Percentiles rank a stretch among this genome's conserved stretches.
These are phyloP conservation scores for Chlamydomonas sp. DNA, from an alignment of 139 green algal species.

Conservation along the genomic window DNA sequence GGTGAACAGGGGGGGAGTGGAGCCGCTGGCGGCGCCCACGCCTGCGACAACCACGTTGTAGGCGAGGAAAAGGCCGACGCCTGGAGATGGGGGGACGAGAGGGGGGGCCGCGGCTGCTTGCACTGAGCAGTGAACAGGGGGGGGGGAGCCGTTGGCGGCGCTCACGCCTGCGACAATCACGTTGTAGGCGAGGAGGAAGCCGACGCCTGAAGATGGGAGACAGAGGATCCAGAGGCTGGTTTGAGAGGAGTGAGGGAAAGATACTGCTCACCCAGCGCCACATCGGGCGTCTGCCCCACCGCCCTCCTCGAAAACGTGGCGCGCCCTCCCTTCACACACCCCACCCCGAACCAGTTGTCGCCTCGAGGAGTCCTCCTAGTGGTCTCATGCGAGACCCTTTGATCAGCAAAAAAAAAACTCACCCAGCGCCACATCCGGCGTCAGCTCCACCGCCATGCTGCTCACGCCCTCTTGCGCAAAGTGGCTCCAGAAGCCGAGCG, in stretches of 20 bases:
- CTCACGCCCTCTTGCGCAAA: conserved; percentile 30
- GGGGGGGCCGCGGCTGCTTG: too few species aligned
- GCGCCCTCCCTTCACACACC: too few species aligned
- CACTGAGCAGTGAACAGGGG: conserved; percentile 59
- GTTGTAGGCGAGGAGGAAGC: conserved; percentile 52
- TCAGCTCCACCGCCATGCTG: conserved; percentile 3
- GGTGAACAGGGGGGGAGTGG: conserved; percentile 43
- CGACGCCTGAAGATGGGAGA: too few species aligned
- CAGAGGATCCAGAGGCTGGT: too few species aligned
- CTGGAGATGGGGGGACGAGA: too few species aligned
- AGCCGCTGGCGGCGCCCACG: conserved; percentile 37
- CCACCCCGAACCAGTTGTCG: too few species aligned
- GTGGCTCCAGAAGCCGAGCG: conserved; percentile 47
- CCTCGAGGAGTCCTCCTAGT: too few species aligned
- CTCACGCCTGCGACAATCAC: conserved; percentile 44
- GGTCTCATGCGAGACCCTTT: conserved; percentile 17
- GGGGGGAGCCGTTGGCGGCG: conserved; percentile 29
- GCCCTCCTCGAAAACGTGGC: too few species aligned
- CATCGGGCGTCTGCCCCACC: too few species aligned
- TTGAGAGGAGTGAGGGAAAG: too few species aligned
- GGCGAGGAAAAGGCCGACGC: conserved; percentile 33
- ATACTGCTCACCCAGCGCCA: too few species aligned
- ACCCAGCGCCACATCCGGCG: conserved; percentile 10
- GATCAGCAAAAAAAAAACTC: conserved; percentile 10
- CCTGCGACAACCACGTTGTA: conserved; percentile 52